Evolutionary conservation across 768 basidiomycete genomes (phyloP), one percentile per base, ranked within the genome.

Genomic region (Gloeopeniophorella convolvens): DNA sequence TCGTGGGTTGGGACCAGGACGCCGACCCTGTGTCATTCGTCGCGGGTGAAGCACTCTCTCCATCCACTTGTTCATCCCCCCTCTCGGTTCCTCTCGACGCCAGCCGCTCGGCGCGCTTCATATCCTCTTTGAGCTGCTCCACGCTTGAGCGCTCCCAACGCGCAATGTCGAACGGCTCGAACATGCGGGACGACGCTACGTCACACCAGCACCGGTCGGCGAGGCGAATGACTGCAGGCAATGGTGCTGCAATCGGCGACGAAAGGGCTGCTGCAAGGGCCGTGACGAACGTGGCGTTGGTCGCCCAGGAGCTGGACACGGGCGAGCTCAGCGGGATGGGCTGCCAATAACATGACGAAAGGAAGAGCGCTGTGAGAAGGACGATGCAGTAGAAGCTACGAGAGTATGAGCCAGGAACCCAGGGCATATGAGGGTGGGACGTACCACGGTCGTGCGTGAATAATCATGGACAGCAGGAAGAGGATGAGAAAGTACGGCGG

Each of bases 331-430:
- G 65, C 20, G 83, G 77, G 49, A 89, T 79, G 26, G 90, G 86
- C 55, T 87, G 85, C 89, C 89, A 91, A 66, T 90, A 90, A 64
- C 89, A 92, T 15, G 89, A 86, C 13, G 89, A 86, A 53, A 89
- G 72, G 64, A 89, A 91, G 42, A 91, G 75, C n/a, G 89, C 85
- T 0, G 80, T 75, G 12, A 92, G 78, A 18, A 92, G 75, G 20
- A 89, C 73, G 47, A 92, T 83, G 72, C 89, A 92, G 64, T 92
- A 92, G 64, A 90, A 89, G 60, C 89, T 92, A 39, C 5, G 49
- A 6, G 30, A 27, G 7, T 23, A 21, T 26, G 48, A 37, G 30
- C 44, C 8, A 34, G 42, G 16, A 12, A 32, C 12, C 30, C 16
- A 21, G 42, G 33, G 7, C 5, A 33, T n/a, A 39, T 33, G 18